These are phyloP conservation scores for Protea cynaroides DNA, from an alignment of 164 flowering plant genomes.

Conservation along the genomic window DNA sequence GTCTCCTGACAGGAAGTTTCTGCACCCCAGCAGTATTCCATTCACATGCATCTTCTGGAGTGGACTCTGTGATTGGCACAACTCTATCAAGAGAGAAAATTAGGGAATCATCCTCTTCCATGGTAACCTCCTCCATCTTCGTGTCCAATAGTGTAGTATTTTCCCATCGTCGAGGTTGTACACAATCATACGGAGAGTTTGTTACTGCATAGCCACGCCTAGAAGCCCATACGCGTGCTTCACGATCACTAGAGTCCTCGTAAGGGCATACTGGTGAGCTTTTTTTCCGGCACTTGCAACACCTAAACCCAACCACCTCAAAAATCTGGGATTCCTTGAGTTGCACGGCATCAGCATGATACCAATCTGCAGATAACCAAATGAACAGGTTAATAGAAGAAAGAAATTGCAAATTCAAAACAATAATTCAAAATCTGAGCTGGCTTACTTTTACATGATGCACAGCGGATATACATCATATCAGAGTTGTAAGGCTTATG, in stretches of 20 bases:
- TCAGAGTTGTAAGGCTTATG: slow-evolving; percentile 57
- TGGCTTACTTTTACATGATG: slow-evolving; percentile 64
- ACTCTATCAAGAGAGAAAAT: slow-evolving; percentile 46
- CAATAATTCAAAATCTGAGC: neutral
- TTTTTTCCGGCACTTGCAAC: slow-evolving; percentile 83
- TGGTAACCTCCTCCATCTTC: slow-evolving; percentile 25
- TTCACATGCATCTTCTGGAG: slow-evolving; percentile 25
- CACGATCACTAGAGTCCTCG: slow-evolving; percentile 21
- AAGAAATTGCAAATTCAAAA: neutral
- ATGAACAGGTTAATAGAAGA: neutral
- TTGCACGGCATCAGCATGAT: slow-evolving; percentile 84
- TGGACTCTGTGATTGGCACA: slow-evolving; percentile 36
- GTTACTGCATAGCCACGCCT: slow-evolving; percentile 25
- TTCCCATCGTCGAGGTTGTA: slow-evolving; percentile 22
- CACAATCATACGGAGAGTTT: slow-evolving; percentile 23
- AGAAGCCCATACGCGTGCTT: slow-evolving; percentile 16
- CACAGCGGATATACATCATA: slow-evolving; percentile 76
- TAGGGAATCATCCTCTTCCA: slow-evolving; percentile 49
- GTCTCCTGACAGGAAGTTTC: slow-evolving; percentile 79
- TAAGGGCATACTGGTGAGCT: slow-evolving; percentile 65
- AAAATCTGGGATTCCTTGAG: slow-evolving; percentile 63
- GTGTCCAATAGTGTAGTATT: slow-evolving; percentile 15
- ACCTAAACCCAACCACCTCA: slow-evolving; percentile 72
- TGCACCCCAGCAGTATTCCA: slow-evolving; percentile 31
- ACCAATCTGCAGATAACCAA: slow-evolving; percentile 64